Base-by-base conservation (phyloP, 2,329 filamentous ascomycete species). In the Ustulina deusta region DNA sequence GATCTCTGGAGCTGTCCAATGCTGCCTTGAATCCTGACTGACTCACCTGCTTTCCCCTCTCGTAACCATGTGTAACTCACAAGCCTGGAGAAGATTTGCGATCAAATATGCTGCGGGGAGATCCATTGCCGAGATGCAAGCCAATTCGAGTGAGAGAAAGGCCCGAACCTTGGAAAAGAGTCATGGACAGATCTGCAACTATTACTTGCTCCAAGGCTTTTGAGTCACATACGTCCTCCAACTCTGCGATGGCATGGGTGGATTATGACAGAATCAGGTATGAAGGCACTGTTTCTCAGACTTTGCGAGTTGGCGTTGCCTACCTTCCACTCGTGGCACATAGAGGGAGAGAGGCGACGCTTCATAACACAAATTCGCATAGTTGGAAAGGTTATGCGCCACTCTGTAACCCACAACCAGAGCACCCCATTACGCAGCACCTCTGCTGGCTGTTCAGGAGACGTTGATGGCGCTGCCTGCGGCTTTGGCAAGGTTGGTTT, bases 151-250 rank as follows among this genome's bases (percentile, higher is more conserved):
- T 22, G 25, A 44, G 36, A 27, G 17, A 17, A 17, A 40, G 51
- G 22, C 2, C 38, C 3, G 38, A 6, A 17, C 15, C 38, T n/a
- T n/a, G 13, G 1, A 4, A 13, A 38, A 38, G 36, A 38, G 36
- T 38, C 36, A 38, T 38, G 11, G 36, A 38, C 17, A 38, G 11
- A 15, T 15, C 13, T 13, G 36, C 36, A 38, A 4, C 36, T 38
- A 15, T 11, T 15, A 15, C 36, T 44, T 20, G 40, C 48, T 7
- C 17, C 13, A n/a, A 34, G n/a, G 15, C 54, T 36, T 32, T n/a
- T 64, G 61, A 64, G 54, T 59, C 61, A 64, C 20, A 6, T 40
- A 51, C 54, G 29, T 20, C 38, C 42, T 38, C 34, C 46, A 57
- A 51, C 7, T 49, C 42, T 51, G 20, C 25, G 27, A n/a, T 17